Conservation (phyloP, 768 basidiomycete genomes). For the Termitomyces sp. region DNA sequence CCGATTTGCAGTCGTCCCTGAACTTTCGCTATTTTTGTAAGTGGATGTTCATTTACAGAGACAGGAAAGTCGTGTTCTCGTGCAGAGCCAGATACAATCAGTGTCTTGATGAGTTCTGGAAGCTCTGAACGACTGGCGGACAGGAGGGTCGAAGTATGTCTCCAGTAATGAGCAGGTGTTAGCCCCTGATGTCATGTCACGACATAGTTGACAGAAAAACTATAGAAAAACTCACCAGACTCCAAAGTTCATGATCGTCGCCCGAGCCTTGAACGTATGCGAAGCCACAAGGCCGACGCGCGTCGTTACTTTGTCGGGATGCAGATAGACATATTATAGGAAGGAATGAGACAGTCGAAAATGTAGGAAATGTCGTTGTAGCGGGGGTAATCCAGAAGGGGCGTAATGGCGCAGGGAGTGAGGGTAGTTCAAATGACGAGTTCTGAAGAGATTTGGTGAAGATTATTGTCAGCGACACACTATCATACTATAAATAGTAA, state of each 20-base stretch:
- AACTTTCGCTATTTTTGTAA: conserved; percentile 8
- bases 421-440: conserved; percentile 67
- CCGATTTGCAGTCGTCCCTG: conserved; percentile 8
- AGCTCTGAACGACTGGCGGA: conserved; percentile 41
- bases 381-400: conserved; percentile 88
- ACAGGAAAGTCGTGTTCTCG: conserved; percentile 17
- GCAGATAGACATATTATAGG: conserved; percentile 87
- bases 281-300: conserved; percentile 62
- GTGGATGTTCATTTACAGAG: conserved; percentile 22
- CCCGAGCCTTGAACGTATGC: conserved; percentile 91
- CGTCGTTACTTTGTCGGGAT: conserved; percentile 61
- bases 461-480: too few relatives aligned
- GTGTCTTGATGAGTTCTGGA: conserved; percentile 31
- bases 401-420: conserved; percentile 59
- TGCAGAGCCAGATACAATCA: conserved; percentile 16
- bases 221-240: conserved; percentile 41
- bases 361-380: conserved; percentile 40
- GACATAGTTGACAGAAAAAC: background rate
- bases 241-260: conserved; percentile 93
- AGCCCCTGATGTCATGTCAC: conserved; percentile 1
- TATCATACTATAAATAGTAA: background rate
- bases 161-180: conserved; percentile 10
- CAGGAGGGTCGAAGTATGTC: conserved; percentile 4
- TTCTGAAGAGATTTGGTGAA: conserved; percentile 29
- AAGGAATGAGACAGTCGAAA: conserved; percentile 37